phyloP scores from a whole-genome alignment of 2,329 filamentous ascomycete species.

The Blumeria graminis region DNA sequence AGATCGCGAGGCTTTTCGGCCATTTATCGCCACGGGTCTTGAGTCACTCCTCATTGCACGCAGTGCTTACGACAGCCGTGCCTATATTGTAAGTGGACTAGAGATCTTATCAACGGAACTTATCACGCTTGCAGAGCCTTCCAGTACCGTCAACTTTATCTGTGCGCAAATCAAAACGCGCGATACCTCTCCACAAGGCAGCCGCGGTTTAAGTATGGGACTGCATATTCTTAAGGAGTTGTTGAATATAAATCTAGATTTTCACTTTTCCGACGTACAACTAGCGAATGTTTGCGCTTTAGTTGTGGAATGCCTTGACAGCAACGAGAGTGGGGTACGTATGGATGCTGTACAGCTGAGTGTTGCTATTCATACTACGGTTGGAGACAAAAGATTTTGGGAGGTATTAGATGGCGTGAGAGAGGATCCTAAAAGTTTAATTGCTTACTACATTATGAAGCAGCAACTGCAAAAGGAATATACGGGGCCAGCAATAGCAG shows the following conservation, averaged over 20 bases:
- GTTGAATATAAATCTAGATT: slow-evolving; percentile 21
- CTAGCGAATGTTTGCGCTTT: slow-evolving; percentile 26
- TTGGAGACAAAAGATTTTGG: slow-evolving; percentile 43
- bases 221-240: slow-evolving; percentile 37
- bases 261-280: slow-evolving; percentile 25
- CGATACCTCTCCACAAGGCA: slow-evolving; percentile 22
- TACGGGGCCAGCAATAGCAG: slow-evolving; percentile 2
- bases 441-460: slow-evolving; percentile 63
- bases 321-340: slow-evolving; percentile 34
- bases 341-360: slow-evolving; percentile 66
- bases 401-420: slow-evolving; percentile 34
- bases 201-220: slow-evolving; percentile 34
- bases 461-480: slow-evolving; percentile 27
- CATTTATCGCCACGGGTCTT: slow-evolving; percentile 42
- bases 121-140: slow-evolving; percentile 36
- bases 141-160: slow-evolving; percentile 32
- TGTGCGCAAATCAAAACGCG: slow-evolving; percentile 22
- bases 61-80: slow-evolving; percentile 38
- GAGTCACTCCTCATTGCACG: slow-evolving; percentile 42
- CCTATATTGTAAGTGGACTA: slow-evolving; percentile 50
- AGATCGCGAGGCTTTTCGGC: slow-evolving; percentile 38
- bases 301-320: slow-evolving; percentile 32
- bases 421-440: slow-evolving; percentile 51
- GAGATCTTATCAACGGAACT: slow-evolving; percentile 53
- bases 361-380: slow-evolving; percentile 39